Conservation (phyloP, 306 rosid species). For the Amphicarpaea edgeworthii region DNA sequence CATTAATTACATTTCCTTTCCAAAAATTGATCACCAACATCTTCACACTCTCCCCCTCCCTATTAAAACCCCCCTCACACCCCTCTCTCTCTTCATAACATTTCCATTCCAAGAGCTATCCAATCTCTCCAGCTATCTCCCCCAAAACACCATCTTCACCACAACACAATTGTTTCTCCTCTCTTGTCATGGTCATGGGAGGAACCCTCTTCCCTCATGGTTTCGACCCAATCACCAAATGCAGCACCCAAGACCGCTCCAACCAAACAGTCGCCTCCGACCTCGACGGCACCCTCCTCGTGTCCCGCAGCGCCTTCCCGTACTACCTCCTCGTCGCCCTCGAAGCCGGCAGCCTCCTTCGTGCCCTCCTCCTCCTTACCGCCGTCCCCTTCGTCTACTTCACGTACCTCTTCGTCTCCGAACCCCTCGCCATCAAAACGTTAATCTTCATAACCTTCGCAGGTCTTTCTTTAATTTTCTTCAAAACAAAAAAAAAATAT, state of each 20-base stretch:
- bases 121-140: not conserved
- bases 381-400: conserved; percentile 69
- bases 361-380: conserved; percentile 65
- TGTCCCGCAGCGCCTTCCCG: conserved; percentile 77
- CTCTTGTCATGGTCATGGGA: conserved; percentile 52
- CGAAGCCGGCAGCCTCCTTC: conserved; percentile 77
- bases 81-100: conserved; percentile 45
- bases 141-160: not conserved
- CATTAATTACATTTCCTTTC: conserved; percentile 11
- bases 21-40: conserved; percentile 37
- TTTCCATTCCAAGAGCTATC: not conserved
- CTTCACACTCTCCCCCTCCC: conserved; percentile 42
- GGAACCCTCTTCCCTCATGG: conserved; percentile 46
- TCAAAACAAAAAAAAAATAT: too few relatives aligned
- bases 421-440: conserved; percentile 63
- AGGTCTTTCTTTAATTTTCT: too few relatives aligned
- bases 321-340: conserved; percentile 87
- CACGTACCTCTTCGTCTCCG: conserved; percentile 69
- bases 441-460: conserved; percentile 69
- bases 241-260: conserved; percentile 65
- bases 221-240: conserved; percentile 70
- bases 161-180: not conserved
- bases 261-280: conserved; percentile 82
- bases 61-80: conserved; percentile 55
- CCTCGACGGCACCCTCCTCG: conserved; percentile 81